phyloP scores from a whole-genome alignment of 768 basidiomycete species.

The Lactifluus hygrophoroides region DNA sequence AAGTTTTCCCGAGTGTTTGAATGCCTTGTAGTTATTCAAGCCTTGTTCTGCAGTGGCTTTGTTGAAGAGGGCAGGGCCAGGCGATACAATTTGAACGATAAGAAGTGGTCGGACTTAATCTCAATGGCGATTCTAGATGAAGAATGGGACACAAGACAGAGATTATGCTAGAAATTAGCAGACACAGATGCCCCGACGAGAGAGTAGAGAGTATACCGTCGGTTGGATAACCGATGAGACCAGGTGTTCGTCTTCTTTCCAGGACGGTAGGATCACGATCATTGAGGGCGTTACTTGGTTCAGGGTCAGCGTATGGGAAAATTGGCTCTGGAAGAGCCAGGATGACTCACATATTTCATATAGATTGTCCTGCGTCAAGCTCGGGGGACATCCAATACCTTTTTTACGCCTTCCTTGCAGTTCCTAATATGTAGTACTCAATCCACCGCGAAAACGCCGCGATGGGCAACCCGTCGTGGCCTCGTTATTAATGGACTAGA shows the following conservation, averaged over 20 bases:
- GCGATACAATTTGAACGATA: not conserved
- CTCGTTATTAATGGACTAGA: constrained; percentile 40
- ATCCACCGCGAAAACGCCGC: constrained; percentile 51
- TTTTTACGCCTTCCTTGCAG: constrained; percentile 20
- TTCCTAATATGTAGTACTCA: constrained; percentile 30
- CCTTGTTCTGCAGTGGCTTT: constrained; percentile 6
- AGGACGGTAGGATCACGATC: not conserved
- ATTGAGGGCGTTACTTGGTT: not conserved
- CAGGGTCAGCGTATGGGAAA: not conserved
- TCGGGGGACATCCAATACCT: not conserved
- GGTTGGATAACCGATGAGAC: not conserved
- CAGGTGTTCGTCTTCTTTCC: not conserved
- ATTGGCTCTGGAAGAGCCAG: not conserved
- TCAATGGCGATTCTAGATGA: constrained; percentile 10
- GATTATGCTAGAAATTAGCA: not conserved
- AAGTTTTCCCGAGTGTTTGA: not conserved
- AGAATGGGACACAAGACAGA: constrained; percentile 6
- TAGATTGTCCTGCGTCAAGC: not conserved
- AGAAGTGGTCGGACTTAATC: constrained; percentile 7
- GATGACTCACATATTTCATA: not conserved
- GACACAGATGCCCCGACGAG: not conserved
- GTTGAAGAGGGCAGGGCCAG: not conserved
- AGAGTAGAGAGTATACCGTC: not conserved
- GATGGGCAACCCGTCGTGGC: constrained; percentile 31
- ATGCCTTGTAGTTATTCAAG: not conserved